Evolutionary conservation across 2,329 filamentous ascomycete species (phyloP).

Genomic region (Colletotrichum limetticola): DNA sequence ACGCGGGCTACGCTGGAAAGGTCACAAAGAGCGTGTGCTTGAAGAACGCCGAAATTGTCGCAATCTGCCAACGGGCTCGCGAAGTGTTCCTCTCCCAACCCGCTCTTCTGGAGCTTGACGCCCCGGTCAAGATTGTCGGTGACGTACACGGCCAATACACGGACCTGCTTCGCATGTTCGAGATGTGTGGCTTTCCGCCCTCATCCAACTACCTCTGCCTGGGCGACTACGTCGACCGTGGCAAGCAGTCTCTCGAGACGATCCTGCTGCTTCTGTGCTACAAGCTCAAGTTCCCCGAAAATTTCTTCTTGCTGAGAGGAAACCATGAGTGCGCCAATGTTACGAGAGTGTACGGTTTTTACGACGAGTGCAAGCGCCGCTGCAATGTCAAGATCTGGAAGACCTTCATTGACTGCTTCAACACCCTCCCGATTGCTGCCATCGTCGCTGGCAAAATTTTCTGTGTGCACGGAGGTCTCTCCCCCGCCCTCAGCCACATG

Average conservation of each 20-base stretch:
- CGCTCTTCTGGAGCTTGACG: slow-evolving; percentile 88
- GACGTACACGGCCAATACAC: slow-evolving; percentile 98
- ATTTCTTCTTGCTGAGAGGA: slow-evolving; percentile 93
- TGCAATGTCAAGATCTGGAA: slow-evolving; percentile 99
- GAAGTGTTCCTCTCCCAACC: slow-evolving; percentile 94
- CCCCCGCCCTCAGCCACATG: slow-evolving; percentile 94
- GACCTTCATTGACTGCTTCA: slow-evolving; percentile 96
- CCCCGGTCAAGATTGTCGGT: slow-evolving; percentile 97
- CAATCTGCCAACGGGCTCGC: slow-evolving; percentile 88
- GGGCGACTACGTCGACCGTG: slow-evolving; percentile 95
- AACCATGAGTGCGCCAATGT: slow-evolving; percentile 99
- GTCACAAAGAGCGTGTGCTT: slow-evolving; percentile 97
- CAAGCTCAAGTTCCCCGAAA: slow-evolving; percentile 96
- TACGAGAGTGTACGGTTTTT: slow-evolving; percentile 95
- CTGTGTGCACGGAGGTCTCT: slow-evolving; percentile 94
- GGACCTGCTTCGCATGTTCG: slow-evolving; percentile 95
- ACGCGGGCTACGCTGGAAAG: slow-evolving; percentile 95
- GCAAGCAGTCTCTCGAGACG: slow-evolving; percentile 95
- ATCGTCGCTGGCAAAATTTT: slow-evolving; percentile 98
- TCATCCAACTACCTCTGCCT: slow-evolving; percentile 93
- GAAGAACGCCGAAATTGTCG: slow-evolving; percentile 96
- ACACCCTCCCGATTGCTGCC: slow-evolving; percentile 93
- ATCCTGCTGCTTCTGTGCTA: slow-evolving; percentile 94
- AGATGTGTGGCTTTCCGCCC: slow-evolving; percentile 98
- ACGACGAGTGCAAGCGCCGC: slow-evolving; percentile 96